Evolutionary conservation across 768 basidiomycete species (phyloP), one percentile per base, ranked within the genome.

Genomic region (Pleurotus eryngii): DNA sequence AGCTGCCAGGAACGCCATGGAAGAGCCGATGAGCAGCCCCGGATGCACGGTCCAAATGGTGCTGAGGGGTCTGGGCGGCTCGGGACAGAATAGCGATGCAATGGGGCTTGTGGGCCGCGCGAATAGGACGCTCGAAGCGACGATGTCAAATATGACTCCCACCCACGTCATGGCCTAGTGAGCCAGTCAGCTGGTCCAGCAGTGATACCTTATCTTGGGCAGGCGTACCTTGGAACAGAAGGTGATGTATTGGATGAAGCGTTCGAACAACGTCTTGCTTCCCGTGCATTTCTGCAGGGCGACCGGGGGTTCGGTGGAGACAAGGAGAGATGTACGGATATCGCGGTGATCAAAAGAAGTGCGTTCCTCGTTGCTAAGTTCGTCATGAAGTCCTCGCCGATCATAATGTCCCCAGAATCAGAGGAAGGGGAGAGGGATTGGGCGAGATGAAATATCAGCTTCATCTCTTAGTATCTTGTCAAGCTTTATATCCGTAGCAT

Each of bases 281-380:
- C 42, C 55, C 37, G 55, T 27, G 35, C 46, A 56, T 46, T 56
- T 38, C 27, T 47, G 14, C n/a, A 22, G 40, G 8, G 42, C 27
- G 20, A 56, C 55, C 17, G 55, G 55, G 24, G 55, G 35, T 56
- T 56, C 5, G 55, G 55, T 30, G 55, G 55, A 4, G 55, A 56
- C 24, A 56, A 40, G 15, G 55, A 56, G 9, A 56, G 55, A 26
- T 56, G 55, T 5, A 56, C 55, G 7, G 55, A 56, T 30, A 56
- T 56, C 3, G 55, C 55, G 15, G 55, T 47, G 15, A 37, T 35
- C 12, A 56, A 26, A 6, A 56, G 45, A 8, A 56, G 55, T 22
- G 39, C 39, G n/a, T 22, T 54, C 17, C 39, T 39, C 15, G 14
- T 8, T 37, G 26, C 4, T 37, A 54, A 54, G 39, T 4, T 18